Conservation (phyloP, 2,329 filamentous ascomycete genomes). For the Xylaria sp. region DNA sequence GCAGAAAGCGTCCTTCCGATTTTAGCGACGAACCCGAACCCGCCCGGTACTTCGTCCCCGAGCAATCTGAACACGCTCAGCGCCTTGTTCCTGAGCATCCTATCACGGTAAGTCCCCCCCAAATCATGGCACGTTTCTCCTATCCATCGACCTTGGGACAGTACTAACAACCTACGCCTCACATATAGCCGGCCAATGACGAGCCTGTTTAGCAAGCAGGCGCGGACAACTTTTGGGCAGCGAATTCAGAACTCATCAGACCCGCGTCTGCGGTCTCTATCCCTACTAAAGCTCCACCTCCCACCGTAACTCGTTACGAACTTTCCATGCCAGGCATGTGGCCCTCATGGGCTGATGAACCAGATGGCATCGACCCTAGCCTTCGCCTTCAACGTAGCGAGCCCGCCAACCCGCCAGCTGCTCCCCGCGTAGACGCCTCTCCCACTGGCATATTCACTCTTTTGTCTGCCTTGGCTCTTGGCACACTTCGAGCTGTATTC, state of each 20-base stretch:
- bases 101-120: slow-evolving; percentile 17
- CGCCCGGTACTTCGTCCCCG: slow-evolving; percentile 12
- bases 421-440: not conserved
- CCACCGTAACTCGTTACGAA: slow-evolving; percentile 1
- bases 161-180: slow-evolving; percentile 17
- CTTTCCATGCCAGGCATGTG: slow-evolving; percentile 33
- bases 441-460: slow-evolving; percentile 7
- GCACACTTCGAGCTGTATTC: not conserved
- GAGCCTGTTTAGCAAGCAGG: slow-evolving; percentile 38
- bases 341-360: slow-evolving; percentile 33
- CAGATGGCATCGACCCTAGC: not conserved
- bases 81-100: not conserved
- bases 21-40: slow-evolving; percentile 5
- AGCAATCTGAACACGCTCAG: not conserved
- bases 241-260: slow-evolving; percentile 8
- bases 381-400: not conserved
- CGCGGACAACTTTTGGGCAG: slow-evolving; percentile 21
- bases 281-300: not conserved
- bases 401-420: not conserved
- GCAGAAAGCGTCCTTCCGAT: slow-evolving; percentile 15
- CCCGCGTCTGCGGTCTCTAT: not conserved
- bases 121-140: not conserved
- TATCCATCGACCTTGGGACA: not conserved
- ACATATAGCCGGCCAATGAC: slow-evolving; percentile 29
- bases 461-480: slow-evolving; percentile 7